A percentile compares a stretch with the other conserved stretches of the same genome.
Evolutionary conservation across 2,329 filamentous ascomycete species (phyloP).

Genomic region (Botrytis fabae): DNA sequence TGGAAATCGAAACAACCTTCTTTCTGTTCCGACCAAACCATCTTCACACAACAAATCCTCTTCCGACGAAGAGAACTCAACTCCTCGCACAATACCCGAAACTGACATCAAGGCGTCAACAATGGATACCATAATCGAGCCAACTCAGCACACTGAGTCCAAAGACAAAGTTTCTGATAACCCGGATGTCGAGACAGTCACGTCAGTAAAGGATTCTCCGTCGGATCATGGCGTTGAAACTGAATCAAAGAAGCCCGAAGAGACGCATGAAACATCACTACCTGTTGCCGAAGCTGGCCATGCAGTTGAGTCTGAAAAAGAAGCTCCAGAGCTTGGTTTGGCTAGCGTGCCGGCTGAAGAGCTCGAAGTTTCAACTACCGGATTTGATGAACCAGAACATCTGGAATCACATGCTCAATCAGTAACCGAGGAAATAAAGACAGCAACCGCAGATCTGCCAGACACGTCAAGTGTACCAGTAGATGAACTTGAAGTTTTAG

Average conservation of each 20-base stretch:
- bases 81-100: slow-evolving; percentile 14
- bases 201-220: neutral
- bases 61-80: slow-evolving; percentile 15
- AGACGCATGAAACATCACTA: neutral
- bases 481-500: slow-evolving; percentile 5
- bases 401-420: neutral
- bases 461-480: neutral
- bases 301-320: neutral
- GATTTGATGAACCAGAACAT: neutral
- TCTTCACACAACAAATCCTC: slow-evolving; percentile 13
- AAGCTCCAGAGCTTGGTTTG: neutral
- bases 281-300: neutral
- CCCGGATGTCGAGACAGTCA: neutral
- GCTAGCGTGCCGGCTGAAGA: slow-evolving; percentile 4
- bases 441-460: neutral
- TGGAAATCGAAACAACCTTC: slow-evolving; percentile 56
- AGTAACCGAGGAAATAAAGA: neutral
- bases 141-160: neutral
- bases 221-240: neutral
- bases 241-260: neutral
- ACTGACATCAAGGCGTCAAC: neutral
- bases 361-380: slow-evolving; percentile 10
- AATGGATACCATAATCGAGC: neutral
- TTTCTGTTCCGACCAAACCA: slow-evolving; percentile 40
- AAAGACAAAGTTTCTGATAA: neutral